Evolutionary conservation across 495 filamentous ascomycete genomes (phyloP), one percentile per base, ranked within the genome.

Genomic region (Sphaerosporella brunnea): DNA sequence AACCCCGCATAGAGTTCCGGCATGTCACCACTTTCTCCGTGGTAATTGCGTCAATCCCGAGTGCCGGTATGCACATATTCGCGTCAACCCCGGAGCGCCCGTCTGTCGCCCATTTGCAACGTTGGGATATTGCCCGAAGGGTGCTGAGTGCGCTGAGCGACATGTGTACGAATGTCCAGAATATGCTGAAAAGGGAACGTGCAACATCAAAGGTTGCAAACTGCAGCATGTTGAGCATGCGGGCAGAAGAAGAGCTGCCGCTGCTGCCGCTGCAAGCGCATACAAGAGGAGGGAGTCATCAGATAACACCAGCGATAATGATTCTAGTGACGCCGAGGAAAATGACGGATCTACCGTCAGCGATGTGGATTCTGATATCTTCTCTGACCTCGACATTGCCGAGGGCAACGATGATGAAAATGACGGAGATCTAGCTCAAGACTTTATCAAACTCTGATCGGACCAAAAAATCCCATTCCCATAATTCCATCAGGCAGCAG

Each of bases 91-190:
- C 53, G 71, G 74, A 53, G 84, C 88, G 32, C 79, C 73, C 5
- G 82, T 95, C 44, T 97, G 90, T 62, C 75, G 78, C 49, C 59
- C 73, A 10, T 97, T 97, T 66, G 87, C 82, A 16, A 75, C 74
- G 15, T 71, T 92, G 54, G 90, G 90, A 35, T 95, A 90, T 61
- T 97, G 90, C 67, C 78, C 82, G 46, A 82, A 84, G 60, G 90
- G 90, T 37, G 70, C 70, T 35, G 61, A 67, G 36, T 97, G 90
- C 61, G 60, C 77, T 48, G 77, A 93, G 51, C 82, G 84, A 51
- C 90, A 97, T 64, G 77, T 83, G 46, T 68, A 74, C 63, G 90
- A 95, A 62, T 97, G 90, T 59, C 90, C 90, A 37, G 83, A 95
- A 61, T 93, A 92, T 68, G 81, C 82, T 69, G 93, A 94, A 66